phyloP scores from a whole-genome alignment of 2,329 filamentous ascomycete species.

The Cladosporium colombiae region DNA sequence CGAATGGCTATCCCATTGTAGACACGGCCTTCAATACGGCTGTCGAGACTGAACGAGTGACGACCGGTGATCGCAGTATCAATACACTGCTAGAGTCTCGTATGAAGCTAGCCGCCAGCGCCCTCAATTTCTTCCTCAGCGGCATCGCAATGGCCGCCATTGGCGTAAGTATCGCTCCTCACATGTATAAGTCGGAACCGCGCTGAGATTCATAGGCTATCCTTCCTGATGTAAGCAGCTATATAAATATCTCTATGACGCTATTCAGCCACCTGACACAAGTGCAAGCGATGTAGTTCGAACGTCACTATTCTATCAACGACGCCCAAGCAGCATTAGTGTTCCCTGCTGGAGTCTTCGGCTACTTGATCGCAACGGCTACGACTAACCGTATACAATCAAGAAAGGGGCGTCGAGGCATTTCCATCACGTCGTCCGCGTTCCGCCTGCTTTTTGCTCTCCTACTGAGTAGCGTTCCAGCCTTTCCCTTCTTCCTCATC shows the following conservation, averaged over 20 bases:
- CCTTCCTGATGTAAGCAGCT: not conserved
- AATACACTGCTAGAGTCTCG: not conserved
- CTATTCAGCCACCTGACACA: not conserved
- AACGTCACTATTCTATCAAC: not conserved
- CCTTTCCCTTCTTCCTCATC: not conserved
- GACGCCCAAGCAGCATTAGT: conserved; percentile 2
- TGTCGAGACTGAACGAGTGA: too few species aligned
- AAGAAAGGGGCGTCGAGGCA: not conserved
- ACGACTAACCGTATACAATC: not conserved
- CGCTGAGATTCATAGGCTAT: conserved; percentile 1
- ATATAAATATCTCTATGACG: not conserved
- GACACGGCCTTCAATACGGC: not conserved
- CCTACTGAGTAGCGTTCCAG: not conserved
- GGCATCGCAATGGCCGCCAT: conserved; percentile 11
- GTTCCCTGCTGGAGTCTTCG: conserved; percentile 12
- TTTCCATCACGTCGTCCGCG: not conserved
- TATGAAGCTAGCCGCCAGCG: not conserved
- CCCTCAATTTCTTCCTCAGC: conserved; percentile 13
- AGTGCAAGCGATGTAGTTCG: not conserved
- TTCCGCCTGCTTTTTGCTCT: not conserved
- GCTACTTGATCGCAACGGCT: conserved; percentile 6
- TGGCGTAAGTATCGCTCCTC: not conserved
- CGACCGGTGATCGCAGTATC: too few species aligned
- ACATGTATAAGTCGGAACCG: not conserved
- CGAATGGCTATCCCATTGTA: not conserved